phyloP scores from a whole-genome alignment of 2,329 filamentous ascomycete genomes.

The Microdochium bolleyi region DNA sequence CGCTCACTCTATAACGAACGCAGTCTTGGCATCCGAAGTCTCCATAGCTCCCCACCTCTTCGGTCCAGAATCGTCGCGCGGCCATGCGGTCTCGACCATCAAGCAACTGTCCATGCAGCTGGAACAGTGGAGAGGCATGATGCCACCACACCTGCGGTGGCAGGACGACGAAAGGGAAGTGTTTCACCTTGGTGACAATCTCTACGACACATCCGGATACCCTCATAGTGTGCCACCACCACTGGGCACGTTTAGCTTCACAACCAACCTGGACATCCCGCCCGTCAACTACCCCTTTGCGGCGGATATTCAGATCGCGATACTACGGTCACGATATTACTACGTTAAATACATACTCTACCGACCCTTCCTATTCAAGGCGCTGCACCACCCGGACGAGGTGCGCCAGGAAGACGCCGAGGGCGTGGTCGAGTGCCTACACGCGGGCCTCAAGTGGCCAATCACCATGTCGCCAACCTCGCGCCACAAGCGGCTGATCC shows the following conservation, averaged over 20 bases:
- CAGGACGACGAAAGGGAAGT: slow-evolving; percentile 39
- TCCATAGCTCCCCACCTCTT: background rate
- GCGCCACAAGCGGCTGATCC: slow-evolving; percentile 49
- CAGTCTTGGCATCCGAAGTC: background rate
- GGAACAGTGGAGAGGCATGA: slow-evolving; percentile 47
- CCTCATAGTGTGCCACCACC: slow-evolving; percentile 3
- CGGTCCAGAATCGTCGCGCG: slow-evolving; percentile 4
- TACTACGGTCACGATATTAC: slow-evolving; percentile 50
- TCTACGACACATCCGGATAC: slow-evolving; percentile 7
- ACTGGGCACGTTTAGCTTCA: slow-evolving; percentile 31
- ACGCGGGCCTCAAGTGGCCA: slow-evolving; percentile 52
- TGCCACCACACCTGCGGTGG: slow-evolving; percentile 49
- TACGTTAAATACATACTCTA: slow-evolving; percentile 50
- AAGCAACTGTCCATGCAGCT: slow-evolving; percentile 45
- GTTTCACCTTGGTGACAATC: slow-evolving; percentile 19
- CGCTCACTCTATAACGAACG: background rate
- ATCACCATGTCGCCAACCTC: slow-evolving; percentile 48
- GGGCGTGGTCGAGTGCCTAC: slow-evolving; percentile 48
- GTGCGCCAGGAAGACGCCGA: slow-evolving; percentile 45
- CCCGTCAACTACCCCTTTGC: slow-evolving; percentile 40
- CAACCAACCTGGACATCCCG: slow-evolving; percentile 32
- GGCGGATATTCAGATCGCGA: slow-evolving; percentile 47
- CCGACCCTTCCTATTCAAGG: slow-evolving; percentile 52
- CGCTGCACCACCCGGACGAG: slow-evolving; percentile 45
- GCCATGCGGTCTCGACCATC: slow-evolving; percentile 27